These are phyloP conservation scores for Didymella pinodella DNA, from an alignment of 2,329 filamentous ascomycete genomes.

Conservation along the genomic window DNA sequence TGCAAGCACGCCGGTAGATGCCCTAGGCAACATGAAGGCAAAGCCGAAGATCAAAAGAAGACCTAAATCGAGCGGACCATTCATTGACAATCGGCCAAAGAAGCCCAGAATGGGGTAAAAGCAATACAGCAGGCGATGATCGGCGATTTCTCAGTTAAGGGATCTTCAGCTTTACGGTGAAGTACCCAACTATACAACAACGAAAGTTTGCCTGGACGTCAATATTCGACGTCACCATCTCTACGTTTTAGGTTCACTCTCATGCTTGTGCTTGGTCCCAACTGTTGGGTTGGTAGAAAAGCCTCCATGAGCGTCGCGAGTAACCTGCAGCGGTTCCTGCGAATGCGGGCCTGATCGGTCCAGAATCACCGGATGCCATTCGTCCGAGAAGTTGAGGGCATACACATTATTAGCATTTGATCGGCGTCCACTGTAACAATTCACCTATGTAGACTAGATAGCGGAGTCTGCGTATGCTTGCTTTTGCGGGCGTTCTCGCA, in stretches of 20 bases:
- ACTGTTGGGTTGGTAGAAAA: background rate
- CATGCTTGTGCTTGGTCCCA: background rate
- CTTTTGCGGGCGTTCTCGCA: slow-evolving; percentile 9
- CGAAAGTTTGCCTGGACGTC: background rate
- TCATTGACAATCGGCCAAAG: slow-evolving; percentile 38
- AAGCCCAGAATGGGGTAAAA: slow-evolving; percentile 37
- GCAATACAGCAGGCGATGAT: background rate
- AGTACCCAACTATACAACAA: background rate
- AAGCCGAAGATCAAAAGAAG: slow-evolving; percentile 45
- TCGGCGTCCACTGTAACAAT: slow-evolving; percentile 14
- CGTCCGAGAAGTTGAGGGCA: slow-evolving; percentile 3
- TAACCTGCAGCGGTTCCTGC: background rate
- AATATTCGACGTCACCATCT: background rate
- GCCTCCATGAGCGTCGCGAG: background rate
- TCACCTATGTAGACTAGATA: slow-evolving; percentile 13
- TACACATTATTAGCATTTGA: slow-evolving; percentile 11
- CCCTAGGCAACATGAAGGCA: slow-evolving; percentile 16
- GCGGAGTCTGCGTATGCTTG: slow-evolving; percentile 14
- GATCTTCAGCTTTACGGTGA: background rate
- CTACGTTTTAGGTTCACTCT: background rate
- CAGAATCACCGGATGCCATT: background rate
- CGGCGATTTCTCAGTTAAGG: background rate
- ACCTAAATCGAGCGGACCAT: slow-evolving; percentile 28
- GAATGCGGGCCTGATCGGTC: background rate
- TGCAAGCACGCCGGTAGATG: slow-evolving; percentile 10